Evolutionary conservation across 2,329 filamentous ascomycete genomes (phyloP).

Genomic region (Ascocoryne sarcoides): DNA sequence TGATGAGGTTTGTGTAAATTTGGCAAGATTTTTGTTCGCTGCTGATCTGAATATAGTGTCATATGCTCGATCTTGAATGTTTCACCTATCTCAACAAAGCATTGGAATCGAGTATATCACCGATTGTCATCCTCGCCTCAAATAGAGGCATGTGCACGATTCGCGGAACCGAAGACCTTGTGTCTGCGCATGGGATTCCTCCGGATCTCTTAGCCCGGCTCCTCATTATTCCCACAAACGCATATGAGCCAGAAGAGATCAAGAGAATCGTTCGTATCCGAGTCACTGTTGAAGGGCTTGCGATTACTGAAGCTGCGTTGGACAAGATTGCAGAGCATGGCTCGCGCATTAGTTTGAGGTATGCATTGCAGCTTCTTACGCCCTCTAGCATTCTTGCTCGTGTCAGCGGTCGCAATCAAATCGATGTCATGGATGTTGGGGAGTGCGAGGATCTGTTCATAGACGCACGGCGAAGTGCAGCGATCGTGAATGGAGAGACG

Average conservation of each 20-base stretch:
- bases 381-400: conserved; percentile 70
- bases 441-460: conserved; percentile 82
- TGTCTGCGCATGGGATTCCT: conserved; percentile 87
- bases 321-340: conserved; percentile 83
- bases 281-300: conserved; percentile 70
- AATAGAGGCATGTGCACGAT: conserved; percentile 93
- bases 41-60: conserved; percentile 51
- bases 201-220: conserved; percentile 88
- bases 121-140: conserved; percentile 94
- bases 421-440: conserved; percentile 67
- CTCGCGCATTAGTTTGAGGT: conserved; percentile 80
- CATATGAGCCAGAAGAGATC: conserved; percentile 83
- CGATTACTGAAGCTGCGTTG: conserved; percentile 72
- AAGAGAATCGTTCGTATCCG: conserved; percentile 84
- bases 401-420: conserved; percentile 68
- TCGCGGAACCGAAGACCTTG: conserved; percentile 72
- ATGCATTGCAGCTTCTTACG: conserved; percentile 78
- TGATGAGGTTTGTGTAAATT: conserved; percentile 65
- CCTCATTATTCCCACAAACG: conserved; percentile 90
- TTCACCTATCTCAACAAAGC: conserved; percentile 98
- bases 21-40: conserved; percentile 1
- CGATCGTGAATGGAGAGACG: conserved; percentile 51
- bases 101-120: conserved; percentile 89
- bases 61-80: conserved; percentile 99
- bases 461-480: conserved; percentile 70